phyloP scores from a whole-genome alignment of 352 stramenopile genomes.

The Pythium brachiatum region DNA sequence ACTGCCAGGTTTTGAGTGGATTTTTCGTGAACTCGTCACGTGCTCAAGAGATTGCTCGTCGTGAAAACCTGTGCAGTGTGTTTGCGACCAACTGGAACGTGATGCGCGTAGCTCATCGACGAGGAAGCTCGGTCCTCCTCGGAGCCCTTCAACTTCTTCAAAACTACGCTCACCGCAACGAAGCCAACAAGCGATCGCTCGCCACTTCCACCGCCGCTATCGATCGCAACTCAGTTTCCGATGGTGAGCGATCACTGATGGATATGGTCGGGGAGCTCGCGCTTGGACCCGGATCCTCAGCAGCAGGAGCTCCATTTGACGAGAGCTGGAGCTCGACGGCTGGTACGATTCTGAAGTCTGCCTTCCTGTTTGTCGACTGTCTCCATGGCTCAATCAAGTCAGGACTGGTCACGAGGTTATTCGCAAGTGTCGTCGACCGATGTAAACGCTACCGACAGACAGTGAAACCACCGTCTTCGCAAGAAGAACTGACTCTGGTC shows the following conservation, averaged over 20 bases:
- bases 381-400: constrained; percentile 42
- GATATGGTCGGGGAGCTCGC: constrained; percentile 18
- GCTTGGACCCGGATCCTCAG: neutral
- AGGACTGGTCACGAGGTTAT: constrained; percentile 36
- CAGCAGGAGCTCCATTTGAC: neutral
- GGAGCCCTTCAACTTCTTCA: constrained; percentile 40
- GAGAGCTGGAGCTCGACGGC: constrained; percentile 28
- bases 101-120: constrained; percentile 43
- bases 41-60: constrained; percentile 2
- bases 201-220: constrained; percentile 3
- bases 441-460: constrained; percentile 25
- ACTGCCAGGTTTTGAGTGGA: constrained; percentile 52
- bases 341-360: constrained; percentile 42
- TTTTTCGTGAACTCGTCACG: constrained; percentile 30
- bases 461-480: neutral
- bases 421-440: constrained; percentile 37
- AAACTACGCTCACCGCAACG: constrained; percentile 48
- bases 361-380: constrained; percentile 52
- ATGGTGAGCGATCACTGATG: constrained; percentile 15
- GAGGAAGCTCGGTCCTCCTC: constrained; percentile 42
- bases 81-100: constrained; percentile 56
- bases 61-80: constrained; percentile 33
- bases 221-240: neutral
- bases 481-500: constrained; percentile 35
- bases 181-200: constrained; percentile 36